Percentiles rank a stretch among this genome's conserved stretches.
These are phyloP conservation scores for Kappamyces sp. DNA, from an alignment of 192 early-diverging fungal species.

Conservation along the genomic window DNA sequence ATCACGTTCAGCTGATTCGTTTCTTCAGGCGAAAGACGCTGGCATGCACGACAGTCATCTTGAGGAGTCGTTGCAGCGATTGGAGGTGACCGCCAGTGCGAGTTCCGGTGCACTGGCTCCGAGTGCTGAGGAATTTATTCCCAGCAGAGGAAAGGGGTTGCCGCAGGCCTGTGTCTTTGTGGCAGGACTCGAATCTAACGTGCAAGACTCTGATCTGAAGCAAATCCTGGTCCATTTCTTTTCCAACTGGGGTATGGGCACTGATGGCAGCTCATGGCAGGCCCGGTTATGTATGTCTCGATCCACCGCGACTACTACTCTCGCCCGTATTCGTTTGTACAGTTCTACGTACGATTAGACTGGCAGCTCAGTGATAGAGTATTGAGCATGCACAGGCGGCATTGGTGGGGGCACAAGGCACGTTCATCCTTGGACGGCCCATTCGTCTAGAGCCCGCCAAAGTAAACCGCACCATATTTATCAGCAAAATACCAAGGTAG, in stretches of 20 bases:
- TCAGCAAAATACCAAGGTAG: conserved; percentile 28
- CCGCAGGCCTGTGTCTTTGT: conserved; percentile 66
- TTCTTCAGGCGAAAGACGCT: background rate
- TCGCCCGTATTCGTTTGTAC: conserved; percentile 73
- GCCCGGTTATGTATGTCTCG: conserved; percentile 54
- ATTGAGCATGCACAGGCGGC: conserved; percentile 52
- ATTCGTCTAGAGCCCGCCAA: conserved; percentile 71
- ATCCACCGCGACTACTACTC: conserved; percentile 66
- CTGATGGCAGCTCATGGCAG: no score
- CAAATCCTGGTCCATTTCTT: conserved; percentile 55
- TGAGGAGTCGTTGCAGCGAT: background rate
- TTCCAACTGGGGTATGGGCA: conserved; percentile 46
- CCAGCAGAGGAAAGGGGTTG: conserved; percentile 13
- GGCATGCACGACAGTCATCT: background rate
- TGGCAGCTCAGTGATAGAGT: conserved; percentile 23
- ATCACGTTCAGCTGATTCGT: conserved; percentile 2
- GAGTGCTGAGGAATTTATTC: background rate
- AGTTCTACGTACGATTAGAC: conserved; percentile 49
- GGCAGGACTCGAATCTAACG: conserved; percentile 54
- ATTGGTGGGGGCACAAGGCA: conserved; percentile 57
- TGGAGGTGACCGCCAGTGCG: background rate
- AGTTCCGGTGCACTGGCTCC: no score
- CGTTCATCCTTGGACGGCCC: conserved; percentile 57
- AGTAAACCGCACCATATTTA: conserved; percentile 68
- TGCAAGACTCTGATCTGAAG: conserved; percentile 47